Base-by-base conservation (phyloP, 805 yeast genomes). In the Candida morakotiae region DNA sequence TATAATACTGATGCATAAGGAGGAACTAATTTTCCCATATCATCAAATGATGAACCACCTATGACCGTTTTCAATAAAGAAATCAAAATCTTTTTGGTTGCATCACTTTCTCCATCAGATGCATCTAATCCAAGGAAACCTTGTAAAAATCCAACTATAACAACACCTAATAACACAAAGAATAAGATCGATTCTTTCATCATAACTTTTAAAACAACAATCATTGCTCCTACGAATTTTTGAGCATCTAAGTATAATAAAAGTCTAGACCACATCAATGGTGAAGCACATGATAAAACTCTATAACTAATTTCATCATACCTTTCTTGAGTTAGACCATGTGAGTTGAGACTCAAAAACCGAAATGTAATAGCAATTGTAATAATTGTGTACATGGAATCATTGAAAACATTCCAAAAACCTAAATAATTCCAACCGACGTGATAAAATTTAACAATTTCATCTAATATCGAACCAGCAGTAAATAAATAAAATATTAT, bases 51-150 rank as follows among this genome's bases (percentile, higher is more conserved):
- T 2, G 93, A 83, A 5, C 79, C 81, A 8, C 88, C 87, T 41
- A 87, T 67, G 7, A 88, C 77, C 0, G 93, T 83, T 41, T 81
- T 76, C 28, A 83, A 68, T 62, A 87, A 69, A 13, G 81, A 79
- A 8, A 77, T 62, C 31, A 86, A 58, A 35, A 86, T 79, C 23
- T 76, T 67, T 15, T 66, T 60, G 1, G 95, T 84, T 18, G 85
- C 82, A 46, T 87, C 93, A 40, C 83, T 67, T 44, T 75, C 77
- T 46, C 96, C 95, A 58, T 87, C 96, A 2, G 94, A 83, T 25
- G 85, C 82, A 60, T 87, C 96, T 38, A 87, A 67, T 9, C 95
- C 96, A 23, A 87, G 58, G 56, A 87, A 86, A 0, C 94, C 95
- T 55, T 87, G 96, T 38, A 86, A 62, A 60, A 87, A 87, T 0